These are phyloP conservation scores for Penicillium crustosum DNA, from an alignment of 2,329 filamentous ascomycete genomes.

Conservation along the genomic window DNA sequence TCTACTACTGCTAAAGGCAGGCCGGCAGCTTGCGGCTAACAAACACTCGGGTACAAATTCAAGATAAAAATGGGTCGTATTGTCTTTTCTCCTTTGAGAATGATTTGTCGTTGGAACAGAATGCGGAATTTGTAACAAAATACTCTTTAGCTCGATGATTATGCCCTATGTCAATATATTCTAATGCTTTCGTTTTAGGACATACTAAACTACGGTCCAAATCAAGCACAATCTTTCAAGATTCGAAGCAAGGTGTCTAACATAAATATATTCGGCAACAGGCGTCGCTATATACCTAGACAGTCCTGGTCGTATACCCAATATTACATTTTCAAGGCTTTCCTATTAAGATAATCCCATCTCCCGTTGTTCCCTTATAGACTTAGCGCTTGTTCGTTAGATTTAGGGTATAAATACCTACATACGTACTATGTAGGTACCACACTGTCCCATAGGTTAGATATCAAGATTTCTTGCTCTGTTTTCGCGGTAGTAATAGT, in stretches of 20 bases:
- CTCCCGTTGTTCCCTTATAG: no score
- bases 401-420: no score
- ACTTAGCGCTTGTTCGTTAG: no score
- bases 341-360: no score
- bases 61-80: neutral
- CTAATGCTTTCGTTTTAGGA: neutral
- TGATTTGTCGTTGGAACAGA: neutral
- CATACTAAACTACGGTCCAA: no score
- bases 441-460: no score
- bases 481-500: no score
- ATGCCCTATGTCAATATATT: neutral
- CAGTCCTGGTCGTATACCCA: neutral
- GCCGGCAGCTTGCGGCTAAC: conserved; percentile 18
- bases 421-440: no score
- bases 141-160: neutral
- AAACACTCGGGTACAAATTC: neutral
- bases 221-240: neutral
- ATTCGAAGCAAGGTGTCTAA: neutral
- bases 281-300: neutral
- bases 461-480: no score
- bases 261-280: neutral
- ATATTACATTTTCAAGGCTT: no score
- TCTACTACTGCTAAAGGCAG: conserved; percentile 21
- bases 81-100: neutral
- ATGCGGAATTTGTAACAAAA: neutral